Evolutionary conservation across 2,329 filamentous ascomycete species (phyloP), one percentile per base, ranked within the genome.

Genomic region (Colletotrichum lupini): DNA sequence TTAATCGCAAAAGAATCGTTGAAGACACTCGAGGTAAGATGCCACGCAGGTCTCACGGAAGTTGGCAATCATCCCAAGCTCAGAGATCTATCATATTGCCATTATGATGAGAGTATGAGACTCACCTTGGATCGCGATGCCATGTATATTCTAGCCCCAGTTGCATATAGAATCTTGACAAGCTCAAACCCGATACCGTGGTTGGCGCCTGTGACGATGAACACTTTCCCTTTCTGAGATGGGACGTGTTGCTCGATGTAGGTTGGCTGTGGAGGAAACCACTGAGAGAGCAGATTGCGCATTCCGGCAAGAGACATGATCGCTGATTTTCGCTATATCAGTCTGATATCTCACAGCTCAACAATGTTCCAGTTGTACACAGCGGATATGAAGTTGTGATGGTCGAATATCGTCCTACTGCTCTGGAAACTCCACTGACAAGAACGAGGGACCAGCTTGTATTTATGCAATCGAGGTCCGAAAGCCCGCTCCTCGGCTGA

Each of bases 131-230:
- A 81, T 59, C 88, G 85, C 2, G 84, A 85, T 9, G 87, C 87
- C 64, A 90, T 79, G 77, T 91, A 91, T 11, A 90, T 83, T 0
- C 83, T 90, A 24, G 82, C 89, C 24, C 88, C 86, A 4, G 83
- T 84, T 1, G 79, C 77, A 76, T 90, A 91, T 5, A 92, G 82
- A 1, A 91, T 85, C 65, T 85, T 85, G 68, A 81, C 81, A 4
- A 91, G 81, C 76, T 90, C 87, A 37, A 84, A 81, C 2, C 88
- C 89, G 5, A 89, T 82, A 28, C 82, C 82, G 1, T 78, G 72
- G 49, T 80, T 82, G 1, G 80, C 81, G 0, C 82, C 81, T 0
- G 88, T 91, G 9, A 91, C 83, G 52, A 91, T 85, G 56, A 83
- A 83, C 1, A 83, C 80, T 28, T 77, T 77, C 5, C 77, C 80